A percentile compares a stretch with the other conserved stretches of the same genome.
Evolutionary conservation across 2,329 filamentous ascomycete species (phyloP).

Genomic region (Penicillium expansum): DNA sequence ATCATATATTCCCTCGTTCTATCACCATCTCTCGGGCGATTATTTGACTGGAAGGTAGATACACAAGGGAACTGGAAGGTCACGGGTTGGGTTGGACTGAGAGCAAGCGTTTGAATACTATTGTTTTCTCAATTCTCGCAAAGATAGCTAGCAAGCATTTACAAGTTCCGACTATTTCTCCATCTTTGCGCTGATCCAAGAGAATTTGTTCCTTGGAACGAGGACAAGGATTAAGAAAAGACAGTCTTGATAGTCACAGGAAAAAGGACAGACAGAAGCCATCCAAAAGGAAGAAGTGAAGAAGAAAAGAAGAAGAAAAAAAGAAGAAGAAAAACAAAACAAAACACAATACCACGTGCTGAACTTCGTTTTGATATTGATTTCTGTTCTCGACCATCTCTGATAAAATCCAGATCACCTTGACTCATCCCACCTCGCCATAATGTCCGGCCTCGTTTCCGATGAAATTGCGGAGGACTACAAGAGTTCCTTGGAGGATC

Average conservation of each 20-base stretch:
- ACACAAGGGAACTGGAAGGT: conserved; percentile 23
- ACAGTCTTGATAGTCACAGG: conserved; percentile 22
- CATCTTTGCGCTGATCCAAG: conserved; percentile 34
- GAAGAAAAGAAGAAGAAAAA: conserved; percentile 10
- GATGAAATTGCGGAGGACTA: conserved; percentile 95
- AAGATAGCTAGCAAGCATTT: conserved; percentile 49
- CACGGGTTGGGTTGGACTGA: conserved; percentile 30
- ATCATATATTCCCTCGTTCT: neutral
- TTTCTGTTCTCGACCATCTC: neutral
- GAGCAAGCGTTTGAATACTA: conserved; percentile 32
- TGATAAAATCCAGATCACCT: neutral
- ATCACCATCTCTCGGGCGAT: conserved; percentile 2
- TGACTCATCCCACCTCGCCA: conserved; percentile 35
- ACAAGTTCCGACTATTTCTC: conserved; percentile 42
- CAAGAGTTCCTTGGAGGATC: conserved; percentile 84
- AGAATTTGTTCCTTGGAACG: conserved; percentile 24
- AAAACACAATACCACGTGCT: conserved; percentile 7
- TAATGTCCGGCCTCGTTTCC: conserved; percentile 61
- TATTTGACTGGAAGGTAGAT: conserved; percentile 25
- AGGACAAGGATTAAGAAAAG: conserved; percentile 28
- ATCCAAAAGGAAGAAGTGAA: conserved; percentile 18
- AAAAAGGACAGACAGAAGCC: conserved; percentile 15
- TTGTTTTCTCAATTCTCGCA: conserved; percentile 39
- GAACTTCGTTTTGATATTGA: neutral
- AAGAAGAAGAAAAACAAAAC: conserved; percentile 16